phyloP scores from a whole-genome alignment of 2,329 filamentous ascomycete genomes.

The Alternaria arborescens region DNA sequence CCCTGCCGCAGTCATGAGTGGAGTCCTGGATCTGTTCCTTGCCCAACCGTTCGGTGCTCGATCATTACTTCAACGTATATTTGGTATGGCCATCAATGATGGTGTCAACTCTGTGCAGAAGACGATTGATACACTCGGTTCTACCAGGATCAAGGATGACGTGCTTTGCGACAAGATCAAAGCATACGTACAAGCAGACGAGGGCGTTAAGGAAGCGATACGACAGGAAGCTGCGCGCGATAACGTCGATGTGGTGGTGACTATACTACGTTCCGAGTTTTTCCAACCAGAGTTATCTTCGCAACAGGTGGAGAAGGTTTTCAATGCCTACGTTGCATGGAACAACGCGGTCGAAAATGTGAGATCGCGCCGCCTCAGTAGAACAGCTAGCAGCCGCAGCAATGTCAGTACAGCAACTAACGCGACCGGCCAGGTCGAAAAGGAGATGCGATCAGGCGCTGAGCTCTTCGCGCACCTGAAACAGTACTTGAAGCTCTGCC shows the following conservation, averaged over 20 bases:
- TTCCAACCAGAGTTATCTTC: conserved; percentile 75
- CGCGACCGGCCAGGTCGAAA: conserved; percentile 65
- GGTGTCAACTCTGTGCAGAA: conserved; percentile 87
- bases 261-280: conserved; percentile 80
- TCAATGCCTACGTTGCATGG: conserved; percentile 96
- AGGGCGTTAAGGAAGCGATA: conserved; percentile 76
- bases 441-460: conserved; percentile 86
- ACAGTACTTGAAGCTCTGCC: conserved; percentile 90
- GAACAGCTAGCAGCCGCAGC: conserved; percentile 47
- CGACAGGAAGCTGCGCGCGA: conserved; percentile 77
- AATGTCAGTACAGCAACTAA: conserved; percentile 38
- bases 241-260: conserved; percentile 83
- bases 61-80: conserved; percentile 92
- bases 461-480: conserved; percentile 95
- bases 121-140: conserved; percentile 78
- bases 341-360: conserved; percentile 90
- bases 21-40: conserved; percentile 91
- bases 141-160: conserved; percentile 79
- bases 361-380: conserved; percentile 41
- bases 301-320: conserved; percentile 82
- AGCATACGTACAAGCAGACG: conserved; percentile 77
- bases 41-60: conserved; percentile 92
- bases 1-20: conserved; percentile 96
- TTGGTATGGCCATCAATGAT: conserved; percentile 88
- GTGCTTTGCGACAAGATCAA: conserved; percentile 83